phyloP scores from a whole-genome alignment of 371 early-diverging fungal genomes.

The Rhizomucor pusillus region DNA sequence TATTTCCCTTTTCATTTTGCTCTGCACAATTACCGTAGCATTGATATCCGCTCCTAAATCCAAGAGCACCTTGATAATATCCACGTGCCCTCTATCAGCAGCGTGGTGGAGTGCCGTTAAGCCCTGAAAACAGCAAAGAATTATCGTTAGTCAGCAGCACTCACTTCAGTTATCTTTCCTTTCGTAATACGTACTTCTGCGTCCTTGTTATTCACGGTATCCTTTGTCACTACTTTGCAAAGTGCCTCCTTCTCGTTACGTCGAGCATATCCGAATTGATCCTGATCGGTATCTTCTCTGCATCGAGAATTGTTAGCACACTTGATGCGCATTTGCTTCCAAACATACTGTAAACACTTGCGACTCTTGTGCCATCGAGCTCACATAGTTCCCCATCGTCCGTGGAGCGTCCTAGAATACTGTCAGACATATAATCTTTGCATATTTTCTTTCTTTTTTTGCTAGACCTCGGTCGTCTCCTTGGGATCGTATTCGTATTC shows the following conservation, averaged over 20 bases:
- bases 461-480: neutral
- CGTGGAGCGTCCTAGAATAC: neutral
- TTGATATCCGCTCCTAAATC: slow-evolving; percentile 40
- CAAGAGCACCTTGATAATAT: slow-evolving; percentile 23
- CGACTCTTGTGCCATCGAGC: slow-evolving; percentile 25
- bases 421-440: neutral
- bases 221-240: neutral
- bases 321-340: neutral
- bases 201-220: slow-evolving; percentile 20
- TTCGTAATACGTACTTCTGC: slow-evolving; percentile 15
- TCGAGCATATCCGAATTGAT: slow-evolving; percentile 34
- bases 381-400: slow-evolving; percentile 22
- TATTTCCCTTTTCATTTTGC: slow-evolving; percentile 5
- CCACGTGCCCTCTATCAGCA: slow-evolving; percentile 38
- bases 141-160: neutral
- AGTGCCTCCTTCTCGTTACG: slow-evolving; percentile 18
- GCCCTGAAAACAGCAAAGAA: slow-evolving; percentile 19
- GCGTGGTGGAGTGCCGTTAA: slow-evolving; percentile 44
- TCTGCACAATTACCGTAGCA: neutral
- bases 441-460: neutral
- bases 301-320: neutral
- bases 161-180: neutral
- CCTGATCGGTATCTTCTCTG: slow-evolving; percentile 22
- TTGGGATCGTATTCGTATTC: slow-evolving; percentile 22
- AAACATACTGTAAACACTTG: neutral